phyloP scores from a whole-genome alignment of 768 basidiomycete species.

The Suillus subluteus region DNA sequence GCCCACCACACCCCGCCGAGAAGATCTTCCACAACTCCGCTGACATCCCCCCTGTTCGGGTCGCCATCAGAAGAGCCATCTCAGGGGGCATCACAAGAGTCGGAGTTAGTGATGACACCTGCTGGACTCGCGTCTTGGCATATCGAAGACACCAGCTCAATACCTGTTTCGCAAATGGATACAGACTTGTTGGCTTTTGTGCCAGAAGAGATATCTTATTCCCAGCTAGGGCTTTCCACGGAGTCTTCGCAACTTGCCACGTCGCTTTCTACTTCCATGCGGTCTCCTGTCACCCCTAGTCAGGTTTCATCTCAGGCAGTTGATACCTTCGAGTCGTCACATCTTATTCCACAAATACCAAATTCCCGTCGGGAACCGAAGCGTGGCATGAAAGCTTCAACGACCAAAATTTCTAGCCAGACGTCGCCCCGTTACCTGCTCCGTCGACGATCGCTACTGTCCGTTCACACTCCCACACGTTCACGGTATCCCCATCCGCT shows the following conservation, averaged over 20 bases:
- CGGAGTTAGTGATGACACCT: constrained; percentile 54
- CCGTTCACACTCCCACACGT: constrained; percentile 19
- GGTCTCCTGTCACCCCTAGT: constrained; percentile 12
- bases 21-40: constrained; percentile 24
- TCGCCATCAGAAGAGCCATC: constrained; percentile 27
- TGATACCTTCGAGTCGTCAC: constrained; percentile 13
- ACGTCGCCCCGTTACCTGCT: constrained; percentile 29
- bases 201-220: constrained; percentile 34
- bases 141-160: constrained; percentile 33
- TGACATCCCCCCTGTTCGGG: constrained; percentile 29
- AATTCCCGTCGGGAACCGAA: background rate
- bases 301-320: constrained; percentile 11
- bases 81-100: constrained; percentile 44
- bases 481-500: constrained; percentile 25
- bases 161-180: constrained; percentile 44
- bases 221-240: constrained; percentile 39
- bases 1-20: constrained; percentile 5
- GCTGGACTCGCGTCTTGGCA: constrained; percentile 37
- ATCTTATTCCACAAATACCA: constrained; percentile 4
- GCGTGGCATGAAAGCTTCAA: background rate
- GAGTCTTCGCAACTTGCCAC: constrained; percentile 18
- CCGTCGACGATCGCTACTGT: constrained; percentile 30
- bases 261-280: constrained; percentile 14
- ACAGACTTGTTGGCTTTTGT: constrained; percentile 8
- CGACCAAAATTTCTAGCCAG: background rate